phyloP scores from a whole-genome alignment of 1,284 basidiomycete genomes.

The Wolfiporia cocos region DNA sequence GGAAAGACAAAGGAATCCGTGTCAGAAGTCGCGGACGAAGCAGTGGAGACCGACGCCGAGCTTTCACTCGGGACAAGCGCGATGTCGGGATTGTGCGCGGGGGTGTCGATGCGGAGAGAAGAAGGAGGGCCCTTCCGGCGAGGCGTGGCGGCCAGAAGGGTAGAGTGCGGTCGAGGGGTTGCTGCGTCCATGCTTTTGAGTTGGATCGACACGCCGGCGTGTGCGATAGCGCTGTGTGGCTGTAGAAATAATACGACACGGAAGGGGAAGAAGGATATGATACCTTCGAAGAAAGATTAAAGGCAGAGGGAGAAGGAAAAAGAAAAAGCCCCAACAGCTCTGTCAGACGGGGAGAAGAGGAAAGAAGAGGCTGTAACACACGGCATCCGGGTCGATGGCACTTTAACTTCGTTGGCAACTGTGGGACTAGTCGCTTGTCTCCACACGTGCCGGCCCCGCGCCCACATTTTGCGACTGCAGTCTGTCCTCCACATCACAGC shows the following conservation, averaged over 20 bases:
- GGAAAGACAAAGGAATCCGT: constrained; percentile 42
- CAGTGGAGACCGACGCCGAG: constrained; percentile 38
- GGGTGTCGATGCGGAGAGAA: constrained; percentile 54
- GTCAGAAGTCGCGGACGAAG: constrained; percentile 49
- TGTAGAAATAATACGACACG: constrained; percentile 21
- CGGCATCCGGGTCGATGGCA: constrained; percentile 4
- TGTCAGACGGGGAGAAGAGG: constrained; percentile 10
- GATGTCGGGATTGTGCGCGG: constrained; percentile 40
- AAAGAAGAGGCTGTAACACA: constrained; percentile 7
- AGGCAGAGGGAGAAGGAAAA: constrained; percentile 10
- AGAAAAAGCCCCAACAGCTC: constrained; percentile 14
- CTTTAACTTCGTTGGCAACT: too few relatives aligned
- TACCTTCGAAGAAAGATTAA: constrained; percentile 15
- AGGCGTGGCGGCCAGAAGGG: constrained; percentile 26
- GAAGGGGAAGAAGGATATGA: constrained; percentile 23
- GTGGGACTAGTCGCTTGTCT: too few relatives aligned
- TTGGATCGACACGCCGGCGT: constrained; percentile 45
- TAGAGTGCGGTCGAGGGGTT: constrained; percentile 24
- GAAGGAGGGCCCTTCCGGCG: constrained; percentile 52
- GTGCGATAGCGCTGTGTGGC: constrained; percentile 17
- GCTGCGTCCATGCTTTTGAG: constrained; percentile 33
- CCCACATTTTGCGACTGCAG: too few relatives aligned
- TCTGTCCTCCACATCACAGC: too few relatives aligned
- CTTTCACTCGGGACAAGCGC: constrained; percentile 41
- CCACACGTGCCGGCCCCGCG: too few relatives aligned